Conservation (phyloP, 306 rosid genomes). For the Acacia crassicarpa region DNA sequence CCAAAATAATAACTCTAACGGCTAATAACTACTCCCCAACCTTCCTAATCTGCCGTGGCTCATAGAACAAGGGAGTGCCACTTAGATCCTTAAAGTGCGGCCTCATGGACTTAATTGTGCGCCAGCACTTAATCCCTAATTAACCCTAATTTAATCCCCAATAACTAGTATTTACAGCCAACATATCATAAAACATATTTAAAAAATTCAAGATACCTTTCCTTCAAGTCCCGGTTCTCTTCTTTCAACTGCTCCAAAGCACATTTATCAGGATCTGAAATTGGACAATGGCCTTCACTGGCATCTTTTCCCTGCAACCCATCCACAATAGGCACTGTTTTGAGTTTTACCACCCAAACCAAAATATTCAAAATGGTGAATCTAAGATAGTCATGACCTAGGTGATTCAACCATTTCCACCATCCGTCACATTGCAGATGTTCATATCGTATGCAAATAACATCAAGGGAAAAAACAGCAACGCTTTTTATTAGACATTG, state of each 20-base stretch:
- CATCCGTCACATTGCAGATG: not conserved
- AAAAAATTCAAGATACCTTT: constrained; percentile 51
- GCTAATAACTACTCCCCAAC: no score
- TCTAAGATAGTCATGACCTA: not conserved
- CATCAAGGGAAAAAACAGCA: not conserved
- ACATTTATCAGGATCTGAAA: constrained; percentile 31
- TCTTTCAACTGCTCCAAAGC: constrained; percentile 52
- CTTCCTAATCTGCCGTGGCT: no score
- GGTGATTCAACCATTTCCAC: not conserved
- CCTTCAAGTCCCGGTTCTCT: constrained; percentile 66
- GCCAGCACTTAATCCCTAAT: no score
- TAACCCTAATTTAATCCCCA: no score
- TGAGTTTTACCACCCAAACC: constrained; percentile 9
- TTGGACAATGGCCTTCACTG: constrained; percentile 19
- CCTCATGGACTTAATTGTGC: no score
- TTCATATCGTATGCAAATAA: not conserved
- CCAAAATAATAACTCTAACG: no score
- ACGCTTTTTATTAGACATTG: not conserved
- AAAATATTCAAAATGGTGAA: constrained; percentile 1
- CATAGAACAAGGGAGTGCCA: no score
- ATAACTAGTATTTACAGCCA: no score
- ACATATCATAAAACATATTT: not conserved
- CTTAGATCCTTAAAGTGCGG: no score
- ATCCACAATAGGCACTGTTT: constrained; percentile 20
- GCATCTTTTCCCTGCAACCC: constrained; percentile 51